Conservation (phyloP, 306 rosid genomes). For the Rosa multiflora region DNA sequence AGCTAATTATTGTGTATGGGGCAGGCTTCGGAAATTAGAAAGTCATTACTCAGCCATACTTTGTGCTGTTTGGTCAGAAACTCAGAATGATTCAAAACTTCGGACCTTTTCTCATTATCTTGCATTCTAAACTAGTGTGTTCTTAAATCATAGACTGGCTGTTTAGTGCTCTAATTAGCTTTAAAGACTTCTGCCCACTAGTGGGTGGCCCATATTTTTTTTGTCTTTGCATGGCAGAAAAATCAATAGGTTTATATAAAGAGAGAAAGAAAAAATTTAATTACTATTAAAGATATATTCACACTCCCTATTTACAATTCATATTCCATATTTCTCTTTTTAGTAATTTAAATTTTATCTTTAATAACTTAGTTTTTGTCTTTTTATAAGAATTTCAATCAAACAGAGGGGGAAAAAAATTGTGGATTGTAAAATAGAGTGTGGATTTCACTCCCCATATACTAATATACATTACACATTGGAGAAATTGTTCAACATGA, state of each 20-base stretch:
- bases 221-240: neutral
- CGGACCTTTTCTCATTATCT: neutral
- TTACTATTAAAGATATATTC: too few species aligned
- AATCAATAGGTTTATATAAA: neutral
- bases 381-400: too few species aligned
- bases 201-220: neutral
- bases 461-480: too few species aligned
- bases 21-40: neutral
- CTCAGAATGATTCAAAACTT: neutral
- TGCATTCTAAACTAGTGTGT: neutral
- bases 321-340: too few species aligned
- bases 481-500: neutral
- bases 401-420: too few species aligned
- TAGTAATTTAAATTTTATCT: too few species aligned
- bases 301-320: too few species aligned
- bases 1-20: neutral
- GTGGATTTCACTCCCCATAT: too few species aligned
- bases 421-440: too few species aligned
- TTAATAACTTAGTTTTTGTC: too few species aligned
- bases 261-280: neutral
- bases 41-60: neutral
- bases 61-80: neutral
- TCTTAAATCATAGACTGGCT: neutral
- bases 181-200: neutral
- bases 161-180: neutral